A percentile compares a stretch with the other conserved stretches of the same genome.
Conservation (phyloP, 2,329 filamentous ascomycete species). For the Dissoconium aciculare region DNA sequence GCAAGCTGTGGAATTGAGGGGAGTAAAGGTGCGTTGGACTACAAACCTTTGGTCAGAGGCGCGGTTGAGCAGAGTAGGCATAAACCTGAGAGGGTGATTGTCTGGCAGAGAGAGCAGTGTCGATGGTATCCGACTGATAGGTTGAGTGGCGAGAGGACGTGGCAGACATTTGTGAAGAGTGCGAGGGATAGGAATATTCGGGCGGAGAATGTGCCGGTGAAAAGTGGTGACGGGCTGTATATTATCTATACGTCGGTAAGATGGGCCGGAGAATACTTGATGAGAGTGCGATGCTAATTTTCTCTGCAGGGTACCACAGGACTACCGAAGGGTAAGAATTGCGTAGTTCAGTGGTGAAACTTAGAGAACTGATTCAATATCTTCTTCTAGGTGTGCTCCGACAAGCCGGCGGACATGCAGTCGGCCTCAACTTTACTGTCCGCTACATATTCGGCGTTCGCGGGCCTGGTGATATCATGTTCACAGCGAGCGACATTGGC, state of each 20-base stretch:
- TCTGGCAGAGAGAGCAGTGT: constrained; percentile 72
- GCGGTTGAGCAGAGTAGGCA: constrained; percentile 52
- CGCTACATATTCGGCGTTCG: constrained; percentile 70
- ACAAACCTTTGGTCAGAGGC: constrained; percentile 60
- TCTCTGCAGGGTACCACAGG: constrained; percentile 53
- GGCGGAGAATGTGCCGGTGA: constrained; percentile 62
- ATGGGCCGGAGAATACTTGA: neutral
- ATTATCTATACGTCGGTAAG: constrained; percentile 71
- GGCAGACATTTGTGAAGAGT: constrained; percentile 62
- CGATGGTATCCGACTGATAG: constrained; percentile 58
- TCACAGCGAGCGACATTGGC: constrained; percentile 73
- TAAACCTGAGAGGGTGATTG: constrained; percentile 57
- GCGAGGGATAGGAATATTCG: constrained; percentile 51
- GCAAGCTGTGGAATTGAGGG: constrained; percentile 89
- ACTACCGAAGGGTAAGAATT: no score
- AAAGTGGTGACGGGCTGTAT: constrained; percentile 67
- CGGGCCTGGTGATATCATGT: constrained; percentile 69
- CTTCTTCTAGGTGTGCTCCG: constrained; percentile 67
- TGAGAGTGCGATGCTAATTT: no score
- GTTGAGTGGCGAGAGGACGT: constrained; percentile 56
- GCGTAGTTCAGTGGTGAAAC: no score
- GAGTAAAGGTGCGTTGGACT: constrained; percentile 61
- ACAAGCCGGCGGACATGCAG: constrained; percentile 73
- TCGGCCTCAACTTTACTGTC: constrained; percentile 69
- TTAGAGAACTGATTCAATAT: no score